A percentile compares a stretch with the other conserved stretches of the same genome.
These are phyloP conservation scores for Spergularia marina DNA, from an alignment of 148 eudicot species.

Conservation along the genomic window DNA sequence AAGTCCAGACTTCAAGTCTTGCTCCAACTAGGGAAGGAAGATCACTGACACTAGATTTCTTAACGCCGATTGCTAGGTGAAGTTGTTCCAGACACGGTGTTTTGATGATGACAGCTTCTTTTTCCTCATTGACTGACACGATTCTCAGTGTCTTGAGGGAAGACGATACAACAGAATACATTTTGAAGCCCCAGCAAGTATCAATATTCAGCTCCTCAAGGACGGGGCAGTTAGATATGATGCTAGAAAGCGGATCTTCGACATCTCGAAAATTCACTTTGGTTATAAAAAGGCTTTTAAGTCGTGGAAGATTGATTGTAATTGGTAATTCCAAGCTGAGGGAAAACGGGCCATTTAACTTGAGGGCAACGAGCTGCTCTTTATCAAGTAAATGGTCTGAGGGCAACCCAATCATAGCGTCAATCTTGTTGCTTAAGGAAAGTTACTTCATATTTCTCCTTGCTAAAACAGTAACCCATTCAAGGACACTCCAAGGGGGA, in stretches of 20 bases:
- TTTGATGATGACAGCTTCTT: background rate
- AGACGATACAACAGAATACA: constrained; percentile 4
- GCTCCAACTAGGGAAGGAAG: constrained; percentile 9
- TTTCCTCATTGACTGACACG: background rate
- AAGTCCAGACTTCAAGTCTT: background rate
- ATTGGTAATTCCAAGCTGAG: background rate
- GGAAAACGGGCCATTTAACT: background rate
- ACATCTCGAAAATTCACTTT: background rate
- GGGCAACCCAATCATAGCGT: background rate
- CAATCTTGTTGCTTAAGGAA: background rate
- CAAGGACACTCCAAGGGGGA: background rate
- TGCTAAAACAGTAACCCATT: constrained; percentile 15
- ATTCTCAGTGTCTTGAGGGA: constrained; percentile 23
- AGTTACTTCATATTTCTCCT: constrained; percentile 26
- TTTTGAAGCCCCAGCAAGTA: constrained; percentile 3
- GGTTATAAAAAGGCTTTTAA: constrained; percentile 21
- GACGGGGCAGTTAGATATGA: constrained; percentile 25
- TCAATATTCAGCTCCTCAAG: constrained; percentile 29
- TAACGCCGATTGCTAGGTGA: background rate
- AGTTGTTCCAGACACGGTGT: constrained; percentile 20
- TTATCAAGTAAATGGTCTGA: constrained; percentile 10
- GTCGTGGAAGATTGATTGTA: constrained; percentile 24
- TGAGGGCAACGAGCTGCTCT: constrained; percentile 25
- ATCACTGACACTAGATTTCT: background rate
- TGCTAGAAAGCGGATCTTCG: constrained; percentile 15